Percentiles rank a stretch among this genome's conserved stretches.
phyloP scores from a whole-genome alignment of 768 basidiomycete genomes.

The Phanerochaete carnosa region DNA sequence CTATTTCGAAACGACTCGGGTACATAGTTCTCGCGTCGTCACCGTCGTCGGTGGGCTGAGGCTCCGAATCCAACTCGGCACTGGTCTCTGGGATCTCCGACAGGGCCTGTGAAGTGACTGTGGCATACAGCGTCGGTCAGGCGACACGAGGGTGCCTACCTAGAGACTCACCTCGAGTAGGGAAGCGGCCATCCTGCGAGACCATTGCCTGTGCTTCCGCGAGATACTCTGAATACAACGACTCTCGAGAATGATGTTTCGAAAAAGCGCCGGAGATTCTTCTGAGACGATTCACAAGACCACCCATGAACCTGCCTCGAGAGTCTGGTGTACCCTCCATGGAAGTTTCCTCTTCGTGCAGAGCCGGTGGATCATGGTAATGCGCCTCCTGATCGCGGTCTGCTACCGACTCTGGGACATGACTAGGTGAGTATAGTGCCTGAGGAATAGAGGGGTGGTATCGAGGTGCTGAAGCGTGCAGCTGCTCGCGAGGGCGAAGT shows the following conservation, averaged over 20 bases:
- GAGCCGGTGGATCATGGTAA: not conserved
- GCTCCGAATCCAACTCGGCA: not conserved
- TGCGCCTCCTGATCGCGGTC: not conserved
- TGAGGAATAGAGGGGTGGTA: not conserved
- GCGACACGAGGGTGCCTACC: not conserved
- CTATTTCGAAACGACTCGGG: not conserved
- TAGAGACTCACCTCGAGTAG: slow-evolving; percentile 4
- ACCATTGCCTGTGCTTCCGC: slow-evolving; percentile 2
- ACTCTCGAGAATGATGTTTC: slow-evolving; percentile 13
- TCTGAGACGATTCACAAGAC: slow-evolving; percentile 1
- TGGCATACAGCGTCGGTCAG: not conserved
- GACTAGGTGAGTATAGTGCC: not conserved
- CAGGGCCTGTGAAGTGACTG: not conserved
- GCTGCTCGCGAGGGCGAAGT: slow-evolving; percentile 7
- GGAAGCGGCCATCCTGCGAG: not conserved
- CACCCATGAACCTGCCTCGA: not conserved
- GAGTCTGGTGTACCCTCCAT: not conserved
- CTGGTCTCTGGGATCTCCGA: slow-evolving; percentile 7
- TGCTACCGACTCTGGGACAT: not conserved
- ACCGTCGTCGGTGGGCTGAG: not conserved
- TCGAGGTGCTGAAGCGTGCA: not conserved
- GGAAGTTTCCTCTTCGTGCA: not conserved
- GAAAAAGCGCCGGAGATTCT: slow-evolving; percentile 8
- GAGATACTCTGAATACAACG: slow-evolving; percentile 6
- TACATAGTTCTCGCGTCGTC: slow-evolving; percentile 1